Evolutionary conservation across 1,284 basidiomycete species (phyloP).

Genomic region (Apiotrichum gamsii): DNA sequence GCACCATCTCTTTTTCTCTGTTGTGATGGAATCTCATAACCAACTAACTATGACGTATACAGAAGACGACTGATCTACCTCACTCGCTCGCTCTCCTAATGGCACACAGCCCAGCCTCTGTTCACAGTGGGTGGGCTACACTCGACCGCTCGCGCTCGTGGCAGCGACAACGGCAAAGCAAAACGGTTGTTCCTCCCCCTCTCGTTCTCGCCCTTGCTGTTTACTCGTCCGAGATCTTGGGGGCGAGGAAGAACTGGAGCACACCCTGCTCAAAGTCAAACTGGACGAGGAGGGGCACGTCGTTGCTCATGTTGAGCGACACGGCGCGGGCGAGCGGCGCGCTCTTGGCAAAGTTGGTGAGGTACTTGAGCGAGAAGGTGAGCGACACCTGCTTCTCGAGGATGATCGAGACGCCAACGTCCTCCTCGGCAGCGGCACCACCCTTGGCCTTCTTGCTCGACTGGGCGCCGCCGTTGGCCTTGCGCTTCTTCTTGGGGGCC

Average conservation of each 20-base stretch:
- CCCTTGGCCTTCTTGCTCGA: conserved; percentile 59
- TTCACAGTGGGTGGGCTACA: no score
- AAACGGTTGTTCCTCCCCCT: no score
- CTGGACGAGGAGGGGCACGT: conserved; percentile 77
- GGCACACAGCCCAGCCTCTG: no score
- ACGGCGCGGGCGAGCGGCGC: conserved; percentile 67
- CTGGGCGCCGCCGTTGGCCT: conserved; percentile 45
- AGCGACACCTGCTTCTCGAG: conserved; percentile 87
- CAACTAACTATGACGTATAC: no score
- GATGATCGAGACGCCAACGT: conserved; percentile 65
- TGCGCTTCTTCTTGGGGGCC: conserved; percentile 36
- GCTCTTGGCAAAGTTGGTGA: conserved; percentile 95
- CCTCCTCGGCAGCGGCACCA: conserved; percentile 39
- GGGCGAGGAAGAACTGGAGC: conserved; percentile 46
- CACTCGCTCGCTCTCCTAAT: no score
- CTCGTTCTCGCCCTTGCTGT: no score
- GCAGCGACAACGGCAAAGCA: no score
- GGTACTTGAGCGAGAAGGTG: conserved; percentile 95
- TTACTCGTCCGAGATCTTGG: conserved; percentile 33
- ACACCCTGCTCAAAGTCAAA: conserved; percentile 47
- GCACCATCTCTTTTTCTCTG: no score
- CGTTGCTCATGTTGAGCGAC: conserved; percentile 79
- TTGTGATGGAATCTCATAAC: no score
- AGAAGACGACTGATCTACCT: no score
- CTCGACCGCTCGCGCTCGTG: no score